Evolutionary conservation across 2,329 filamentous ascomycete genomes (phyloP), one percentile per base, ranked within the genome.

Genomic region (Colletotrichum shisoi): DNA sequence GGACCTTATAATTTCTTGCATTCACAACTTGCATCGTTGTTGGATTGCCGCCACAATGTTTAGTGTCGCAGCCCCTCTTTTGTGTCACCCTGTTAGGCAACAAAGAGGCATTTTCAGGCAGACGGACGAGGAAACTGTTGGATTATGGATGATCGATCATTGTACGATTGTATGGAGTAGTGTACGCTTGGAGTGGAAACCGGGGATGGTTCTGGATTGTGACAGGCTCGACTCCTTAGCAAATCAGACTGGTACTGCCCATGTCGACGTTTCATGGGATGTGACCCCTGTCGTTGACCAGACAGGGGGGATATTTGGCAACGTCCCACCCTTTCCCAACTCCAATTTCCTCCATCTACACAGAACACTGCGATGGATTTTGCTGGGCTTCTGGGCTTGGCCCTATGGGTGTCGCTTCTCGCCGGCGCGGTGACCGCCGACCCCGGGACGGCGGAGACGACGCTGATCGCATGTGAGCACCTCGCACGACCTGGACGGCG

Each of bases 391-490:
- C 1, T 58, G 2, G 34, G 12, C 3, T n/a, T 44, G 19, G n/a
- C 39, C 19, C 4, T 13, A 9, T 64, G 39, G 34, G 21, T 57
- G 17, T 15, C 34, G 3, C 13, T 68, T n/a, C 27, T 67, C 3
- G n/a, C 19, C 4, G 39, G 34, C 21, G 27, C 48, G 11, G 24
- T 46, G 4, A 13, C 13, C 9, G 1, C 46, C 3, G 53, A 4
- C 13, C 3, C 2, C 17, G 21, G 6, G 3, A 13, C 40, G 3
- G 21, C 37, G 3, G 40, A 64, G 48, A 46, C 51, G 31, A 52
- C 24, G n/a, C 56, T 65, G 1, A 52, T 68, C 24, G 61, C 61
- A 12, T 65, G 65, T 68, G 24, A 60, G 65, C 27, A 31, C 27
- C 27, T 68, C 24, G 19, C 13, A 24, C n/a, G 9, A 52, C 17